Percentiles rank a stretch among this genome's conserved stretches.
Conservation (phyloP, 202 grass and related monocot species). For the Setaria viridis region DNA sequence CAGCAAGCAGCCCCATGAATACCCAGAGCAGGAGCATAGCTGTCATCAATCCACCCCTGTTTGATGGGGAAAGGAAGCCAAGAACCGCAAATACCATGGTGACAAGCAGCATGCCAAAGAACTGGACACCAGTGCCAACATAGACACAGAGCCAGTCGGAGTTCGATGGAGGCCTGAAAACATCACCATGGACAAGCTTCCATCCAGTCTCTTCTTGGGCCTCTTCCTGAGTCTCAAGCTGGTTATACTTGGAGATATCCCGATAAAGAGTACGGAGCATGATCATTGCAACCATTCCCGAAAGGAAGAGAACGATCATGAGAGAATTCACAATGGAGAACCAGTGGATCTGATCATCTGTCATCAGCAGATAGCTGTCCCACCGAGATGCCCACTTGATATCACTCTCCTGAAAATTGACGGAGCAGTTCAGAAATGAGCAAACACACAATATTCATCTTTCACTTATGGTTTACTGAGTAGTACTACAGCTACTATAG, state of each 20-base stretch:
- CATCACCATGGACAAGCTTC: conserved; percentile 94
- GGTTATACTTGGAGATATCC: conserved; percentile 95
- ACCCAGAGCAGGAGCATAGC: conserved; percentile 97
- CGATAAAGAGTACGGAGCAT: conserved; percentile 96
- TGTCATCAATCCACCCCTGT: conserved; percentile 90
- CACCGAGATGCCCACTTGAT: conserved; percentile 97
- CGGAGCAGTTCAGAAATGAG: conserved; percentile 38
- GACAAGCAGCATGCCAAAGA: conserved; percentile 91
- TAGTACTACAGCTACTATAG: conserved; percentile 3
- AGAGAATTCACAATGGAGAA: conserved; percentile 97
- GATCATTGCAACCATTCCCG: conserved; percentile 97
- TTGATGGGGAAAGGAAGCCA: conserved; percentile 97
- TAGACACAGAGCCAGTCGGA: conserved; percentile 88
- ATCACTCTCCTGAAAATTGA: conserved; percentile 80
- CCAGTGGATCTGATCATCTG: conserved; percentile 96
- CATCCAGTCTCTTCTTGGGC: conserved; percentile 98
- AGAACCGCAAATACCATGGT: conserved; percentile 94
- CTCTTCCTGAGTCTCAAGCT: conserved; percentile 93
- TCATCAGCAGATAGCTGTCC: conserved; percentile 93
- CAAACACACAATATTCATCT: background rate
- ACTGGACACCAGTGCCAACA: conserved; percentile 91
- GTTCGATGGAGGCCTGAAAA: conserved; percentile 76
- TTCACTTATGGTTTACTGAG: background rate
- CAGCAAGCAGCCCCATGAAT: conserved; percentile 92
- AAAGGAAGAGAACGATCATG: conserved; percentile 96